phyloP scores from a whole-genome alignment of 306 rosid species.

The Sicyos edulis region DNA sequence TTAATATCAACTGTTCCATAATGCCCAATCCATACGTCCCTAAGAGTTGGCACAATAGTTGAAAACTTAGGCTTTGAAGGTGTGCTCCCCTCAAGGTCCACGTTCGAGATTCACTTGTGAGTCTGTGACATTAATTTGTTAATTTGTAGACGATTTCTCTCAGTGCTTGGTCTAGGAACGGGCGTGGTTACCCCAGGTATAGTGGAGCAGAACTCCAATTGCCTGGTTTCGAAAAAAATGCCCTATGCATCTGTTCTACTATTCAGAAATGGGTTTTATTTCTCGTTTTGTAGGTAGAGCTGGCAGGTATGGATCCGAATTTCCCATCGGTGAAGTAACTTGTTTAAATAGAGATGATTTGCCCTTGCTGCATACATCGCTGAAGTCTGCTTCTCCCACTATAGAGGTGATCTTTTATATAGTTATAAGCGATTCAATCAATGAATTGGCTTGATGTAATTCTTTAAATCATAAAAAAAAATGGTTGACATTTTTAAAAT shows the following conservation, averaged over 20 bases:
- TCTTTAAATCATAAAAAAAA: neutral
- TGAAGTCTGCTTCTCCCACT: slow-evolving; percentile 60
- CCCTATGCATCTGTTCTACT: neutral
- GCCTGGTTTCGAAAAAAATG: no score
- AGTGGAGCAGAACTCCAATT: no score
- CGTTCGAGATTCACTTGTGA: no score
- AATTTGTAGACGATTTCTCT: no score
- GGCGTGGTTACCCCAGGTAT: no score
- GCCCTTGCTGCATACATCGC: slow-evolving; percentile 73
- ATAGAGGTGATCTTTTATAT: slow-evolving; percentile 51
- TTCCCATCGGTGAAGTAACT: slow-evolving; percentile 82
- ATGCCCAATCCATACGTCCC: neutral
- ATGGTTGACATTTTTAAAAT: slow-evolving; percentile 6
- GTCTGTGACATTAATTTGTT: no score
- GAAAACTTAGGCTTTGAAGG: no score
- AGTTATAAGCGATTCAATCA: slow-evolving; percentile 11
- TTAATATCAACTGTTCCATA: neutral
- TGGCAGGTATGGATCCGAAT: slow-evolving; percentile 85
- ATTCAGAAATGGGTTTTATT: slow-evolving; percentile 4
- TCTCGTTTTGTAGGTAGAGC: slow-evolving; percentile 75
- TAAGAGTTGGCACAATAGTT: no score
- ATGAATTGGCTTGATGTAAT: neutral
- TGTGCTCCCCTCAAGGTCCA: no score
- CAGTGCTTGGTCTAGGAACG: no score
- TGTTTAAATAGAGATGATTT: slow-evolving; percentile 58